Percentiles rank a stretch among this genome's conserved stretches.
Conservation (phyloP, 2,329 filamentous ascomycete species). For the Sporothrix dimorphospora region DNA sequence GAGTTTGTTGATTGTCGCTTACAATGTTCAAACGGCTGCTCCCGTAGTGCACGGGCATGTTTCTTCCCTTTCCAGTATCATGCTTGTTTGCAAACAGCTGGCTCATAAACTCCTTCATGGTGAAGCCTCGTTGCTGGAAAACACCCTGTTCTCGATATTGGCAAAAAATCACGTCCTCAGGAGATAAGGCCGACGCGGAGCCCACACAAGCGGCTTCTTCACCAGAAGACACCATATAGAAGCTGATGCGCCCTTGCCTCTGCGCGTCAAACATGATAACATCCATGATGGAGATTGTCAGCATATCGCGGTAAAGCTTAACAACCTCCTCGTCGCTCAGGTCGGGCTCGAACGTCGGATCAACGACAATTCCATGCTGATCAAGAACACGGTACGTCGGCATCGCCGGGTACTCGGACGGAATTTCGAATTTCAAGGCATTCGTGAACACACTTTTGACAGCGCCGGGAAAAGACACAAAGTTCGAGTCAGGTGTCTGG, state of each 20-base stretch:
- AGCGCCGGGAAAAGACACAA: slow-evolving; percentile 85
- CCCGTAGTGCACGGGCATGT: slow-evolving; percentile 98
- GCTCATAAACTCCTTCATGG: slow-evolving; percentile 87
- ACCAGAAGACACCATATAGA: slow-evolving; percentile 96
- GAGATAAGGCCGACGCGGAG: slow-evolving; percentile 79
- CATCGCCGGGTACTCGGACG: slow-evolving; percentile 73
- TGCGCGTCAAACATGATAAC: slow-evolving; percentile 98
- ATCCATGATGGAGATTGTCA: slow-evolving; percentile 82
- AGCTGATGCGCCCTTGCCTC: slow-evolving; percentile 87
- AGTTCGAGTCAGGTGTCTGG: slow-evolving; percentile 58
- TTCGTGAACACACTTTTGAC: slow-evolving; percentile 91
- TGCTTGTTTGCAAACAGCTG: slow-evolving; percentile 88
- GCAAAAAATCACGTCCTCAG: slow-evolving; percentile 87
- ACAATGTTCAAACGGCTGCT: slow-evolving; percentile 82
- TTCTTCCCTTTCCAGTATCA: slow-evolving; percentile 79
- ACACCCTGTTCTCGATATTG: slow-evolving; percentile 95
- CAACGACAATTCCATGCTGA: slow-evolving; percentile 82
- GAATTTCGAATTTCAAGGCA: slow-evolving; percentile 74
- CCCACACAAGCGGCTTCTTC: slow-evolving; percentile 95
- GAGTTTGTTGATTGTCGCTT: slow-evolving; percentile 39
- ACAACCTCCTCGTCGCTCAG: slow-evolving; percentile 65
- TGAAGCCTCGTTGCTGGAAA: slow-evolving; percentile 86
- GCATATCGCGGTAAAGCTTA: slow-evolving; percentile 67
- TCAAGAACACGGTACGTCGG: slow-evolving; percentile 91
- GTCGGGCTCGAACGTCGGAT: slow-evolving; percentile 69